A percentile compares a stretch with the other conserved stretches of the same genome.
phyloP scores from a whole-genome alignment of 2,329 filamentous ascomycete genomes.

The Ophiostoma novo-ulmi region DNA sequence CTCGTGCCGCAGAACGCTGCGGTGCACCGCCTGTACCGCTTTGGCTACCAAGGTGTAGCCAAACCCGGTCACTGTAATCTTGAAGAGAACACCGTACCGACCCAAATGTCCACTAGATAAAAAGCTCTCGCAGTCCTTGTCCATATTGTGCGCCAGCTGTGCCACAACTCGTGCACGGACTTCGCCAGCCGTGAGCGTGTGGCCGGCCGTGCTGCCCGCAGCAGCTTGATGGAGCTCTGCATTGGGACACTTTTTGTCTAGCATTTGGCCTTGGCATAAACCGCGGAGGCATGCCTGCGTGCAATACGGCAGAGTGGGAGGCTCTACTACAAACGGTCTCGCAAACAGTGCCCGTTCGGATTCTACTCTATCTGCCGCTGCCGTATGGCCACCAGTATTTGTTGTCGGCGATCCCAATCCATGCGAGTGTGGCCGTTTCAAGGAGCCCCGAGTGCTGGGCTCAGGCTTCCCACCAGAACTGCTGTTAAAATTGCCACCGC shows the following conservation, averaged over 20 bases:
- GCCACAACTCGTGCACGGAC: background rate
- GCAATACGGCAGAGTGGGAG: conserved; percentile 17
- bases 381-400: too few relatives aligned
- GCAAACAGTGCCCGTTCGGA: too few relatives aligned
- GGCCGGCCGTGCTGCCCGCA: background rate
- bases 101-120: conserved; percentile 8
- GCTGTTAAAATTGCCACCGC: too few relatives aligned
- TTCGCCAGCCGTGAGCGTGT: background rate
- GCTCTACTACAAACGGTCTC: background rate
- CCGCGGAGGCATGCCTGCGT: conserved; percentile 21
- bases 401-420: background rate
- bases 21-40: conserved; percentile 11
- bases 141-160: background rate
- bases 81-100: conserved; percentile 18
- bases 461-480: too few relatives aligned
- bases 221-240: background rate
- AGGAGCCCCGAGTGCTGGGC: too few relatives aligned
- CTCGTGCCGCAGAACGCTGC: conserved; percentile 11
- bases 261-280: background rate
- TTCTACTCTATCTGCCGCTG: too few relatives aligned
- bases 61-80: conserved; percentile 9
- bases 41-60: conserved; percentile 20
- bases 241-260: conserved; percentile 22
- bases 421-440: too few relatives aligned
- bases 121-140: conserved; percentile 13